Conservation (phyloP, 2,329 filamentous ascomycete species). For the Microsporum audouinii region DNA sequence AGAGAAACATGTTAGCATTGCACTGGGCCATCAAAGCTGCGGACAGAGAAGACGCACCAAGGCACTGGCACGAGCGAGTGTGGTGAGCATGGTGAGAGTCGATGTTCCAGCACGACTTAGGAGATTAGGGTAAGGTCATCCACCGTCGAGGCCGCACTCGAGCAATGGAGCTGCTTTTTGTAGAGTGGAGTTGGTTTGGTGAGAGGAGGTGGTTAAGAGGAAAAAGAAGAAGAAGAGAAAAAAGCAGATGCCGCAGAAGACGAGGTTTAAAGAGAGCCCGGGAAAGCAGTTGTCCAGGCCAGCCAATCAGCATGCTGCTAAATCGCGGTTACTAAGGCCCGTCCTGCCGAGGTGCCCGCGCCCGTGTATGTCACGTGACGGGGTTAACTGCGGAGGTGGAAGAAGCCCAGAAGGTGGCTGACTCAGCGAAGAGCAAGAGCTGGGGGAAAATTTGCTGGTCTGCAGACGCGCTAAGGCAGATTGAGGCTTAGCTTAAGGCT, state of each 20-base stretch:
- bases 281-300: neutral
- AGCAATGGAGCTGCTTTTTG: constrained; percentile 20
- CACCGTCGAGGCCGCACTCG: constrained; percentile 25
- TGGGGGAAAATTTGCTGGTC: constrained; percentile 12
- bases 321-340: neutral
- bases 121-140: constrained; percentile 21
- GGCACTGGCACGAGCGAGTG: constrained; percentile 37
- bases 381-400: constrained; percentile 1
- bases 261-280: neutral
- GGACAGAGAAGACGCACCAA: constrained; percentile 30
- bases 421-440: constrained; percentile 2
- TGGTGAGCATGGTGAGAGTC: constrained; percentile 35
- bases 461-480: constrained; percentile 12
- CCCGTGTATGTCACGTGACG: neutral
- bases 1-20: constrained; percentile 17
- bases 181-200: constrained; percentile 23
- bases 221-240: constrained; percentile 9
- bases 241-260: constrained; percentile 10
- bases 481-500: neutral
- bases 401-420: neutral
- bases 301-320: neutral
- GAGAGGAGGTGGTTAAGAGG: constrained; percentile 23
- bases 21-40: neutral
- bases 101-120: constrained; percentile 26
- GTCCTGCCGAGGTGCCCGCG: neutral